Evolutionary conservation across 2,329 filamentous ascomycete genomes (phyloP).

Genomic region (Acarospora socialis): DNA sequence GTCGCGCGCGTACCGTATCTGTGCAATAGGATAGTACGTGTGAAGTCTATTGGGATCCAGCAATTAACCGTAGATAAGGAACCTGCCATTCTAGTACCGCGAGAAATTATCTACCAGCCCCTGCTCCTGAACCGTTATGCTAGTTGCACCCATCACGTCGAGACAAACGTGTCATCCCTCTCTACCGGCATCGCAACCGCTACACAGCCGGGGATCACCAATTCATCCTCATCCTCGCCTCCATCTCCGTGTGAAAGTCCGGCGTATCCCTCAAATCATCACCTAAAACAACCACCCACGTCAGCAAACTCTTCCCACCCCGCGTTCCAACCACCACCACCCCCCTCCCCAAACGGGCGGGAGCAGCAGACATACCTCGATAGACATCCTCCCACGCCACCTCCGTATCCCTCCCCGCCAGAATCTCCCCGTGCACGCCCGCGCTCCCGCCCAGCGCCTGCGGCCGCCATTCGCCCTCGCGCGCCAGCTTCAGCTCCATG

Average conservation of each 20-base stretch:
- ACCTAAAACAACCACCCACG: conserved; percentile 23
- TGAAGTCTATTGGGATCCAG: too few species aligned
- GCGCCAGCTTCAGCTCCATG: conserved; percentile 88
- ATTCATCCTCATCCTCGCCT: conserved; percentile 74
- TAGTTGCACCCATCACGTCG: too few species aligned
- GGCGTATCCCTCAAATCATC: conserved; percentile 57
- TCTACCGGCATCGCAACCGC: neutral
- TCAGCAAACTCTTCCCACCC: conserved; percentile 8
- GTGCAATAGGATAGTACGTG: too few species aligned
- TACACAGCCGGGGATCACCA: conserved; percentile 15
- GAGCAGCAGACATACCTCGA: conserved; percentile 38
- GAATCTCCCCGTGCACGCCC: conserved; percentile 72
- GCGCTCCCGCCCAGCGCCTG: conserved; percentile 50
- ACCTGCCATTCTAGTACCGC: too few species aligned
- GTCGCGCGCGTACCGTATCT: too few species aligned
- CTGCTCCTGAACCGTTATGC: too few species aligned
- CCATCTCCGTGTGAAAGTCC: conserved; percentile 84
- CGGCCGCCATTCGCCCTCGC: conserved; percentile 60
- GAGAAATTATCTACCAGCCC: too few species aligned
- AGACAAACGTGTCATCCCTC: neutral
- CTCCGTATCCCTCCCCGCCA: conserved; percentile 62
- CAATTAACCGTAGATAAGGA: too few species aligned
- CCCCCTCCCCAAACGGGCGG: conserved; percentile 8
- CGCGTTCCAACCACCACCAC: conserved; percentile 6
- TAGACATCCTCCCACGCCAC: conserved; percentile 92